Base-by-base conservation (phyloP, 192 early-diverging fungal genomes). In the Haplosporangium gracile region DNA sequence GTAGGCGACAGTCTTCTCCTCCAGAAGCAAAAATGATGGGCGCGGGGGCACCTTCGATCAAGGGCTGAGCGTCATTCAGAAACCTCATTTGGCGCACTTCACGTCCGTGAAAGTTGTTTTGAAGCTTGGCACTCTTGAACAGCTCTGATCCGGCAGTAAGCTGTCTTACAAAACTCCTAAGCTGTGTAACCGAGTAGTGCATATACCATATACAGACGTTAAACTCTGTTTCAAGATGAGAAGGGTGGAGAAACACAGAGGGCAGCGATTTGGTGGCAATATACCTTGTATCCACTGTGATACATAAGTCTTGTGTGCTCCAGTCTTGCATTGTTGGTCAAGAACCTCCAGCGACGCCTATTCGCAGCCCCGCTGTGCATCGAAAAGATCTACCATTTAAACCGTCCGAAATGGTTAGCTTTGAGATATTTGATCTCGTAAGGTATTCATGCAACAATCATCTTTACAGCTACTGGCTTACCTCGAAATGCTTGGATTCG, bases 351-450 rank as follows among this genome's bases (percentile, higher is more conserved):
- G 26, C 87, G 87, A 38, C 84, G 74, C 36, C 95, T 88, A 76
- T 94, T 90, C 6, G 92, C 95, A 57, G 94, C 96, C 42, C 95
- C 95, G 86, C 96, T 96, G 1, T 86, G 91, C 24, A 96, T 88
- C 3, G 94, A 93, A 43, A 95, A 88, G 68, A 93, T 90, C 89
- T 89, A 80, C 22, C 29, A 51, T 51, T 22, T 36, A 36, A 1
- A 18, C 49, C 2, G 20, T 18, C 15, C 20, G 22, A 32, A 45
- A 74, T 34, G 24, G 55, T 83, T 2, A 78, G 32, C 13, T 43
- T 75, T 6, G 40, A 16, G 26, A 36, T 22, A 8, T 32, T 2
- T 32, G 15, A 15, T 5, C 22, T 16, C 53, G 13, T 60, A 63
- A 32, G n/a, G 34, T 29, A 5, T 79, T 22, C 32, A 43, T 22